These are phyloP conservation scores for Auriscalpium orientale DNA, from an alignment of 768 basidiomycete genomes.

Conservation along the genomic window DNA sequence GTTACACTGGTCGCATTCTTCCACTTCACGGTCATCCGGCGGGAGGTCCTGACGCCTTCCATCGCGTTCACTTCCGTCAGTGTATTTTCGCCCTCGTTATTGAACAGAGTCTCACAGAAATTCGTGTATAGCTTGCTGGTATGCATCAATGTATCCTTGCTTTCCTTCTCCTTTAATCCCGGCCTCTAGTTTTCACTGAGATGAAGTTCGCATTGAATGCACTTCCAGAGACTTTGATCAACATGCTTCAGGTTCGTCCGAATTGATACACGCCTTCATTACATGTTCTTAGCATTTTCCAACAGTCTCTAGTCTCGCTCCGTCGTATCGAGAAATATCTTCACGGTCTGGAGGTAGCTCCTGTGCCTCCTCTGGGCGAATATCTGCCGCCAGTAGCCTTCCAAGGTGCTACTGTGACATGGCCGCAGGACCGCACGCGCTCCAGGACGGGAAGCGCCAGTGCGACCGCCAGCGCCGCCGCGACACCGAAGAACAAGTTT, in stretches of 20 bases:
- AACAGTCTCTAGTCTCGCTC: conserved; percentile 70
- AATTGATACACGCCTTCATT: not conserved
- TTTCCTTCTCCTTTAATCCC: not conserved
- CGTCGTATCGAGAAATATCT: conserved; percentile 91
- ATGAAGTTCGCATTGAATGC: conserved; percentile 85
- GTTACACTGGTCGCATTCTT: conserved; percentile 46
- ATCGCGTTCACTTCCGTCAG: conserved; percentile 64
- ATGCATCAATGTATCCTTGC: conserved; percentile 3
- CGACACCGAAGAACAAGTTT: conserved; percentile 77
- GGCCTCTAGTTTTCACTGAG: conserved; percentile 64
- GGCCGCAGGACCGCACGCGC: conserved; percentile 70
- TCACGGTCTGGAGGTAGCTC: conserved; percentile 58
- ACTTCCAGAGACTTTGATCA: conserved; percentile 87
- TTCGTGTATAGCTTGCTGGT: conserved; percentile 33
- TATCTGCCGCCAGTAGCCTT: conserved; percentile 61
- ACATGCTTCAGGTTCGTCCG: conserved; percentile 62
- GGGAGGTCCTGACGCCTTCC: conserved; percentile 67
- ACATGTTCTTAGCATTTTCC: conserved; percentile 1
- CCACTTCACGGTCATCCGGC: conserved; percentile 65
- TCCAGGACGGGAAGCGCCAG: conserved; percentile 26
- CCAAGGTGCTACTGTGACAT: conserved; percentile 82
- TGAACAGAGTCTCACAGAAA: not conserved
- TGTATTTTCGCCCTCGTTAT: not conserved
- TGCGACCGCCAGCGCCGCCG: conserved; percentile 42
- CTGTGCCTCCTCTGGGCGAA: conserved; percentile 48